Evolutionary conservation across 148 eudicot genomes (phyloP).

Genomic region (Salicornia ramosissima): DNA sequence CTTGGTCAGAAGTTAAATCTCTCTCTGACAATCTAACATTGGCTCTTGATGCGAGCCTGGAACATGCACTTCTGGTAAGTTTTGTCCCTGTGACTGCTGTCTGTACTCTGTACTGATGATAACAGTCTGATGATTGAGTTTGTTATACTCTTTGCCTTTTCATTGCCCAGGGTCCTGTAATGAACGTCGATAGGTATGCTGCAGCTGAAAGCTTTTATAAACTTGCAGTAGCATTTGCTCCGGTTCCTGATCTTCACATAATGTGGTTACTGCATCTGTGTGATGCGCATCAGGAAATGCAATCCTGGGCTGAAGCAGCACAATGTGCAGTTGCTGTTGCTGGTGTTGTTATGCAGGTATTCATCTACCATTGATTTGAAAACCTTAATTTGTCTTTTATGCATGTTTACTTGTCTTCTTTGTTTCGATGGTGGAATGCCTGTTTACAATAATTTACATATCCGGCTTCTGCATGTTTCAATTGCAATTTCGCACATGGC

Average conservation of each 20-base stretch:
- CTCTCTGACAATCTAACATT: slow-evolving; percentile 71
- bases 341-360: slow-evolving; percentile 99
- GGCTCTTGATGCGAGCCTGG: slow-evolving; percentile 97
- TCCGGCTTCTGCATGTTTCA: not conserved
- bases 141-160: slow-evolving; percentile 23
- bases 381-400: not conserved
- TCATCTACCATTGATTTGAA: not conserved
- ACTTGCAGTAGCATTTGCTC: slow-evolving; percentile 96
- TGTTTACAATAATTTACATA: not conserved
- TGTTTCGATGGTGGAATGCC: not conserved
- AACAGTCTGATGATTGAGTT: not conserved
- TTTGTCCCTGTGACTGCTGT: slow-evolving; percentile 1
- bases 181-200: slow-evolving; percentile 91
- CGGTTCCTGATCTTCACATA: slow-evolving; percentile 99
- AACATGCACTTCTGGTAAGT: slow-evolving; percentile 85
- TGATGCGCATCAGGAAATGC: slow-evolving; percentile 99
- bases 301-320: slow-evolving; percentile 99
- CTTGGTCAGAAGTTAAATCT: slow-evolving; percentile 82
- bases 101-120: not conserved
- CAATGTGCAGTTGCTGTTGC: slow-evolving; percentile 99
- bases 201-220: slow-evolving; percentile 96
- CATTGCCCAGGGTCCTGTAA: slow-evolving; percentile 65
- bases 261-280: slow-evolving; percentile 99
- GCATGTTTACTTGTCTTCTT: not conserved
- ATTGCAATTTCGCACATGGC: not conserved